Base-by-base conservation (phyloP, 495 filamentous ascomycete species). In the Alectoria sarmentosa region DNA sequence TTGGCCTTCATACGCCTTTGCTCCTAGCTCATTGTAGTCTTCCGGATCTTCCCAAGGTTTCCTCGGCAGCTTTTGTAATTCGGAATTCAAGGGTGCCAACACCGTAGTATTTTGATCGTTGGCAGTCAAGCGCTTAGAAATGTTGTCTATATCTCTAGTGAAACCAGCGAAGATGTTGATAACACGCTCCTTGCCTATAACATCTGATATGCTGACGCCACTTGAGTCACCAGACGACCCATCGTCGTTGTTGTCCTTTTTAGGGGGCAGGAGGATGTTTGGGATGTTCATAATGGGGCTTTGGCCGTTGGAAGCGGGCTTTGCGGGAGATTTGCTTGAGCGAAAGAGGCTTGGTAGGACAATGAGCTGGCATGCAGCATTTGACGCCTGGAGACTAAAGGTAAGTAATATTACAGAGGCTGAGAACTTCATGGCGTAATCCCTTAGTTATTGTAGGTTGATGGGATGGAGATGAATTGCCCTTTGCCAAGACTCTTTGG, bases 11-110 rank as follows among this genome's bases (percentile, higher is more conserved):
- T 98, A 98, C 7, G 90, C 91, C 39, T 87, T 73, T n/a, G 83
- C 78, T 0, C 93, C 93, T 23, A 90, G 77, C 10, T 76, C 77
- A 5, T 76, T 77, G 72, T 96, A 96, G 63, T 98, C 95, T 46
- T 84, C 75, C 0, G 90, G 86, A 66, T 95, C 86, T 69, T 98
- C 93, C 94, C 94, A 98, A 3, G 94, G 94, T 71, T 98, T 98
- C 63, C 90, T 80, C 0, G 92, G 91, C 46, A 98, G 79, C 2
- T 75, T 82, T 67, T 87, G 87, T 66, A 98, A 84, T 1, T 84
- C 91, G 46, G 83, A 84, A 74, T 98, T 98, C 9, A 87, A 74
- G 1, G 94, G 95, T 3, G 94, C 94, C 0, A 98, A 82, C 34
- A 98, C 89, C 1, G 95, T 98, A 15, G 91, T 88, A 71, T 96